Evolutionary conservation across 2,329 filamentous ascomycete species (phyloP).

Genomic region (Nothophoma quercina): DNA sequence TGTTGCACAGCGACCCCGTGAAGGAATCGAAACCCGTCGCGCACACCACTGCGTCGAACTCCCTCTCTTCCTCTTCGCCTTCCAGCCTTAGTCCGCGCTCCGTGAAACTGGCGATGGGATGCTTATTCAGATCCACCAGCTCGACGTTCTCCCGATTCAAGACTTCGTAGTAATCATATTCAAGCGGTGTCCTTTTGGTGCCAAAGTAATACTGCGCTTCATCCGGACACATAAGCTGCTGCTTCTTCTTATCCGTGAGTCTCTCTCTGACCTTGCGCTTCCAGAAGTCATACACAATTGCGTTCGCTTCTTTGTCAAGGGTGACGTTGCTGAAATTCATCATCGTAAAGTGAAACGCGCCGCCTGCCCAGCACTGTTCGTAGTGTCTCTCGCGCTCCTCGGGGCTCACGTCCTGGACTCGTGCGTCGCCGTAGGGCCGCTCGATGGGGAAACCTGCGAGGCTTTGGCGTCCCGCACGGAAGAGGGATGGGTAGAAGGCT

Average conservation of each 20-base stretch:
- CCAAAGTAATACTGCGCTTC: slow-evolving; percentile 52
- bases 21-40: slow-evolving; percentile 55
- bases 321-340: slow-evolving; percentile 45
- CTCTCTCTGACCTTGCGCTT: slow-evolving; percentile 54
- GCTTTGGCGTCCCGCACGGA: slow-evolving; percentile 19
- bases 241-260: slow-evolving; percentile 50
- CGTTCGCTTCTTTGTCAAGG: slow-evolving; percentile 49
- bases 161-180: slow-evolving; percentile 51
- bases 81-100: slow-evolving; percentile 58
- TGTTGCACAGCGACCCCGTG: slow-evolving; percentile 44
- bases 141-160: slow-evolving; percentile 56
- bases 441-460: slow-evolving; percentile 29
- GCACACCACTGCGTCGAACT: slow-evolving; percentile 63
- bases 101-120: slow-evolving; percentile 57
- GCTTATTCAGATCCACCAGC: slow-evolving; percentile 51
- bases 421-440: slow-evolving; percentile 3
- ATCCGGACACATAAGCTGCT: slow-evolving; percentile 51
- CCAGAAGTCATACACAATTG: slow-evolving; percentile 55
- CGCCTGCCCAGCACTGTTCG: slow-evolving; percentile 39
- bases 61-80: slow-evolving; percentile 56
- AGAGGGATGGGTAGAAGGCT: slow-evolving; percentile 36
- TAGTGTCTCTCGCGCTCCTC: slow-evolving; percentile 28
- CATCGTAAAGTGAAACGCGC: slow-evolving; percentile 51
- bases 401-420: slow-evolving; percentile 22
- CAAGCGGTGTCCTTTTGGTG: slow-evolving; percentile 51